Conservation (phyloP, 2,329 filamentous ascomycete genomes). For the Aspergillus sp. region DNA sequence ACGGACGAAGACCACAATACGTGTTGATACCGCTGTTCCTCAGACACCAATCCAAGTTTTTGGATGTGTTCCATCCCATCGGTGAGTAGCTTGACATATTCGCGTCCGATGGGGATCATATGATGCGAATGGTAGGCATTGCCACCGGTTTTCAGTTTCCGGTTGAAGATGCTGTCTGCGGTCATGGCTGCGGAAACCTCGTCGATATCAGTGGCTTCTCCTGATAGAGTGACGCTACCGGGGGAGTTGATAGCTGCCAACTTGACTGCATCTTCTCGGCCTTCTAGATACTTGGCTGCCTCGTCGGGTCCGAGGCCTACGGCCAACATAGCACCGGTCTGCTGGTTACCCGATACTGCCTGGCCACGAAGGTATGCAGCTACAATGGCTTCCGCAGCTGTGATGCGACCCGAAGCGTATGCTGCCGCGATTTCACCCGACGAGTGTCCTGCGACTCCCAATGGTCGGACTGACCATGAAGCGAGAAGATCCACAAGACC, state of each 20-base stretch:
- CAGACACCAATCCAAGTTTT: background rate
- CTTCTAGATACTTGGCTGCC: background rate
- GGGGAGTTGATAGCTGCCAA: background rate
- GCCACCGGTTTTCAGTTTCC: background rate
- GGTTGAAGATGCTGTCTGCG: background rate
- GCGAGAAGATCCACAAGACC: conserved; percentile 13
- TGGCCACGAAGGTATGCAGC: background rate
- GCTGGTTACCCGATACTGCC: background rate
- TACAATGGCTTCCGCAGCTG: background rate
- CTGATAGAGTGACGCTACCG: background rate
- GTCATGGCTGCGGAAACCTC: background rate
- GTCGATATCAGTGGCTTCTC: background rate
- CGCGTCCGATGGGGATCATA: background rate
- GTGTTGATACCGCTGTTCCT: background rate
- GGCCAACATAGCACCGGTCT: background rate
- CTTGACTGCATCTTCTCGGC: background rate
- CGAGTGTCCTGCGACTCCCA: conserved; percentile 15
- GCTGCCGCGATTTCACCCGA: conserved; percentile 20
- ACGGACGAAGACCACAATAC: background rate
- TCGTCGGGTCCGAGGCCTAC: background rate
- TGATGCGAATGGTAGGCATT: conserved; percentile 1
- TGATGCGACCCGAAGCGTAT: conserved; percentile 11
- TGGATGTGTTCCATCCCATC: background rate
- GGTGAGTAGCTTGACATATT: background rate
- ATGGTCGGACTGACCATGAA: conserved; percentile 6